Evolutionary conservation across 192 early-diverging fungal genomes (phyloP).

Genomic region (Oehlia diaphana): DNA sequence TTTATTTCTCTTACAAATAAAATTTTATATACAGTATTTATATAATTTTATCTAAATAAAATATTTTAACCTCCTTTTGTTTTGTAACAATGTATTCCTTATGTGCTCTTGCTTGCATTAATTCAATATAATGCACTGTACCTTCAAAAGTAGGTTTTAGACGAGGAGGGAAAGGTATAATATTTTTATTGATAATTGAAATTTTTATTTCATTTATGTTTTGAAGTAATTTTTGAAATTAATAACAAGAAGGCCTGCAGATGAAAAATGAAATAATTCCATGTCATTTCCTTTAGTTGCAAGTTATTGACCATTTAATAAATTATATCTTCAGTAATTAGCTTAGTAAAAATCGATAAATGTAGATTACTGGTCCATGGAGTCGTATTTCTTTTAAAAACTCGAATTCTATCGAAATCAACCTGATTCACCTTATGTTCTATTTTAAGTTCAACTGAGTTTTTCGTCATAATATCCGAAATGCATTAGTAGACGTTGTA

Average conservation of each 20-base stretch:
- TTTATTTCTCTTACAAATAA: too few species aligned
- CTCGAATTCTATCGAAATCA: background rate
- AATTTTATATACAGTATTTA: too few species aligned
- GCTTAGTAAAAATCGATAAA: background rate
- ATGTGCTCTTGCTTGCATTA: background rate
- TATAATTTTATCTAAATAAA: too few species aligned
- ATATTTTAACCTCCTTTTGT: too few species aligned
- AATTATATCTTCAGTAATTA: background rate
- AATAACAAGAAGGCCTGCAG: background rate
- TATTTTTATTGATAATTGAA: background rate
- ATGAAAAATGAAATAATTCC: constrained; percentile 14
- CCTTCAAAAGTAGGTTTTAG: background rate
- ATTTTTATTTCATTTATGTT: too few species aligned
- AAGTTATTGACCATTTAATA: background rate
- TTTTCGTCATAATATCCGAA: constrained; percentile 9
- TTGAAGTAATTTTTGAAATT: background rate
- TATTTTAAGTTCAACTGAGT: background rate
- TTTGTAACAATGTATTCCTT: background rate
- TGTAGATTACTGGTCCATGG: constrained; percentile 6
- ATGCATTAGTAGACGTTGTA: constrained; percentile 10
- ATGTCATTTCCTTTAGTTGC: constrained; percentile 20
- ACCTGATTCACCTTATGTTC: background rate
- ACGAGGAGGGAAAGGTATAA: constrained; percentile 9
- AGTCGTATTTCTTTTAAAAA: background rate
- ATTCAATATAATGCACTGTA: background rate